Base-by-base conservation (phyloP, 768 basidiomycete genomes). In the Epithele typhae region DNA sequence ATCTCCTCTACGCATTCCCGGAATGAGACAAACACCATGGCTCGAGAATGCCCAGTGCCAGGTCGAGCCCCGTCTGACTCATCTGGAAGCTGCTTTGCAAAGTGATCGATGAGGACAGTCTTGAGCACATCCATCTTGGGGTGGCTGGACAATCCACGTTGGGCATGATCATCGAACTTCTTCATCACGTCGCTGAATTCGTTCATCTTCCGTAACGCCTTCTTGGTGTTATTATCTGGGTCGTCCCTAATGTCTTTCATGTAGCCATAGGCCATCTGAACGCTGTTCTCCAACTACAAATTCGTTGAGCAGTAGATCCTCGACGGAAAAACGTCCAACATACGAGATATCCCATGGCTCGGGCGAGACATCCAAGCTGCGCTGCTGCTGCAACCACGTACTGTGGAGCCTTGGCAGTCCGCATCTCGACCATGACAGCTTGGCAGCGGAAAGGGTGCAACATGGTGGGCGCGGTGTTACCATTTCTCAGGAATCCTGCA, bases 21-120 rank as follows among this genome's bases (percentile, higher is more conserved):
- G 63, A 79, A 94, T n/a, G 87, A 84, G 43, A 87, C 86, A 61
- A 98, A 99, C 15, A 99, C 89, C 87, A 98, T 99, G 17, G 85
- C 89, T 51, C 84, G 77, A 2, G 91, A 91, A 37, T 57, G 63
- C 6, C 65, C 62, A 10, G 59, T 27, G 8, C 27, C 27, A 11
- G 51, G 56, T 7, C 34, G 34, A 3, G 25, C 56, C 41, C 66
- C 69, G 22, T 56, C 61, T 11, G 63, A 73, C 17, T 66, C 66
- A 6, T 75, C 73, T n/a, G 66, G 65, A 37, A 75, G 58, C 39
- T 67, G 68, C 46, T 78, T 68, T 3, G 75, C 77, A 59, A 97
- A 96, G 64, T 96, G 87, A 36, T 89, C 78, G 15, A 94, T 65
- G 5, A 92, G 69, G 23, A 98, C 69, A 3, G 72, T 69, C 47